These are phyloP conservation scores for Didymella pinodella DNA, from an alignment of 2,329 filamentous ascomycete species.

Conservation along the genomic window DNA sequence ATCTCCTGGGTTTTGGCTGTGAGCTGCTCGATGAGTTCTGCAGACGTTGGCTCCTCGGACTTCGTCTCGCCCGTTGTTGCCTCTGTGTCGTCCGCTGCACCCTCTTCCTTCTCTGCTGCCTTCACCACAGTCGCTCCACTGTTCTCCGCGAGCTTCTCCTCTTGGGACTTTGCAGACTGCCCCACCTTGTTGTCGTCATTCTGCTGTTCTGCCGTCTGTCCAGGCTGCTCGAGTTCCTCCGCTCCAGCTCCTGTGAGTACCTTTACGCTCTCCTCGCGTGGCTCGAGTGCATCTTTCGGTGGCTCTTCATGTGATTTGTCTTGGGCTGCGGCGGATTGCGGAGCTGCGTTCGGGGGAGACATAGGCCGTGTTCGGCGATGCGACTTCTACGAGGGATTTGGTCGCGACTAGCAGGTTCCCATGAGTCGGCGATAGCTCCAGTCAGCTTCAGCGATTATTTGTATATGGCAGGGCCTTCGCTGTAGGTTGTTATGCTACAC, in stretches of 20 bases:
- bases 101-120: neutral
- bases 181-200: slow-evolving; percentile 31
- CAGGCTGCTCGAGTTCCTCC: slow-evolving; percentile 5
- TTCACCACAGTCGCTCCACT: neutral
- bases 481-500: slow-evolving; percentile 24
- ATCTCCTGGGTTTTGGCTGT: slow-evolving; percentile 30
- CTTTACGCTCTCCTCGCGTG: slow-evolving; percentile 14
- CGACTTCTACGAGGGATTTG: slow-evolving; percentile 6
- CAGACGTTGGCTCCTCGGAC: slow-evolving; percentile 13
- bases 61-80: neutral
- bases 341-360: slow-evolving; percentile 46
- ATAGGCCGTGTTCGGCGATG: slow-evolving; percentile 42
- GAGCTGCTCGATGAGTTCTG: slow-evolving; percentile 29
- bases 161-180: slow-evolving; percentile 22
- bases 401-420: slow-evolving; percentile 28
- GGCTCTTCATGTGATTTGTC: slow-evolving; percentile 31
- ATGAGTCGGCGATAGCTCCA: slow-evolving; percentile 26
- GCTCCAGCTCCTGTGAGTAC: neutral
- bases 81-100: neutral
- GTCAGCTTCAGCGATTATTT: slow-evolving; percentile 18
- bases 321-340: slow-evolving; percentile 41
- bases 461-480: neutral
- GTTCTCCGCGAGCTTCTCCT: neutral
- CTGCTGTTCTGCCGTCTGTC: neutral
- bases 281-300: slow-evolving; percentile 26